These are phyloP conservation scores for Salix exigua DNA, from an alignment of 345 rosid species.

Conservation along the genomic window DNA sequence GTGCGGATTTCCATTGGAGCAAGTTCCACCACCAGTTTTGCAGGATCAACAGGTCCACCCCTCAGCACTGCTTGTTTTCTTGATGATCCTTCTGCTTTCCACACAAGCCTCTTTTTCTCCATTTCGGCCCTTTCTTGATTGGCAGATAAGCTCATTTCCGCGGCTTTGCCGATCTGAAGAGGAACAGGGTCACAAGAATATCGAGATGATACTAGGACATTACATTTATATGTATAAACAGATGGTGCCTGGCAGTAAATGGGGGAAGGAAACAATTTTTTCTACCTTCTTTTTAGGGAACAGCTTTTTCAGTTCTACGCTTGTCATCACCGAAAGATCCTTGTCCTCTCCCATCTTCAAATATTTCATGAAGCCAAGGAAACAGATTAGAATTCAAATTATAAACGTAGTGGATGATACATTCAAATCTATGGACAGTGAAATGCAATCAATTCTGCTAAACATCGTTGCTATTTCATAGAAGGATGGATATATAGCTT, in stretches of 20 bases:
- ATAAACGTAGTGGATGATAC: neutral
- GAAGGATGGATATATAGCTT: neutral
- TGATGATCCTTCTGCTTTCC: conserved; percentile 57
- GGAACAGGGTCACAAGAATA: too few relatives aligned
- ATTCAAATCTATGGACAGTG: neutral
- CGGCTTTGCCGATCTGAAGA: conserved; percentile 54
- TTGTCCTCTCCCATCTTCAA: conserved; percentile 71
- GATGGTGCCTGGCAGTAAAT: neutral
- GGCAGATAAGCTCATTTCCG: conserved; percentile 73
- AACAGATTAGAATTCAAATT: neutral
- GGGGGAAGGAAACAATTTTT: neutral
- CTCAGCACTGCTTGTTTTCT: conserved; percentile 35
- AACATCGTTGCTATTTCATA: neutral
- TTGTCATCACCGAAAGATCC: conserved; percentile 60
- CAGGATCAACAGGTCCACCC: conserved; percentile 59
- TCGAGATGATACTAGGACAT: neutral
- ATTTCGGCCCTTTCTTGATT: conserved; percentile 75
- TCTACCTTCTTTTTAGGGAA: conserved; percentile 51
- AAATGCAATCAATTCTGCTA: neutral
- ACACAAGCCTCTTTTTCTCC: conserved; percentile 73
- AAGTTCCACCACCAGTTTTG: conserved; percentile 65
- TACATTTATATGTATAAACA: neutral
- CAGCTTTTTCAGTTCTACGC: conserved; percentile 60
- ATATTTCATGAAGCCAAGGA: conserved; percentile 6
- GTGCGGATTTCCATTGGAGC: conserved; percentile 94